A percentile compares a stretch with the other conserved stretches of the same genome.
Evolutionary conservation across 805 yeast species (phyloP).

Genomic region (Pichia exigua): DNA sequence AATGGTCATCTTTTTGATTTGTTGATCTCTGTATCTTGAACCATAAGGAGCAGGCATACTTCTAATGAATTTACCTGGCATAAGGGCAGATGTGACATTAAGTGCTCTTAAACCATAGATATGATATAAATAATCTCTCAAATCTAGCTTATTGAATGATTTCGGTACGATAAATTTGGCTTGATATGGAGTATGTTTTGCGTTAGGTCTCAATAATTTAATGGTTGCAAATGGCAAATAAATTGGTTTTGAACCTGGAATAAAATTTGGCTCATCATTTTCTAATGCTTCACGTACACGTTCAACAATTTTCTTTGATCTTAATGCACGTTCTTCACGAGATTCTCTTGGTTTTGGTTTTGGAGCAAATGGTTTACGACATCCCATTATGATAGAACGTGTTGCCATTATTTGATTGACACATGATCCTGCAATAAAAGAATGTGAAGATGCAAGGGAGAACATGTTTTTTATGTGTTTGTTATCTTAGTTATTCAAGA

Average conservation of each 20-base stretch:
- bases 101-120: slow-evolving; percentile 86
- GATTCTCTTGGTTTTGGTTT: slow-evolving; percentile 15
- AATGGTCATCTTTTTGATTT: slow-evolving; percentile 91
- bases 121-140: slow-evolving; percentile 88
- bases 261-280: slow-evolving; percentile 69
- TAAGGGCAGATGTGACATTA: slow-evolving; percentile 77
- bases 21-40: slow-evolving; percentile 71
- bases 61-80: slow-evolving; percentile 63
- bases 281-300: slow-evolving; percentile 41
- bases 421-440: not conserved
- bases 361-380: slow-evolving; percentile 23
- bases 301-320: slow-evolving; percentile 24
- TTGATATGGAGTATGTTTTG: slow-evolving; percentile 95
- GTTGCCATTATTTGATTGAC: slow-evolving; percentile 8
- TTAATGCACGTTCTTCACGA: slow-evolving; percentile 19
- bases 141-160: slow-evolving; percentile 86
- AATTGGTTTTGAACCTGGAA: slow-evolving; percentile 64
- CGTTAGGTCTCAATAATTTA: slow-evolving; percentile 78
- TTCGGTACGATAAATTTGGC: slow-evolving; percentile 94
- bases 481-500: not conserved
- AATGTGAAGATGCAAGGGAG: not conserved
- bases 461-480: not conserved
- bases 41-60: slow-evolving; percentile 42
- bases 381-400: slow-evolving; percentile 24
- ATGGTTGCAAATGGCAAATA: slow-evolving; percentile 84